Base-by-base conservation (phyloP, 2,329 filamentous ascomycete genomes). In the Xylariaceae sp. region DNA sequence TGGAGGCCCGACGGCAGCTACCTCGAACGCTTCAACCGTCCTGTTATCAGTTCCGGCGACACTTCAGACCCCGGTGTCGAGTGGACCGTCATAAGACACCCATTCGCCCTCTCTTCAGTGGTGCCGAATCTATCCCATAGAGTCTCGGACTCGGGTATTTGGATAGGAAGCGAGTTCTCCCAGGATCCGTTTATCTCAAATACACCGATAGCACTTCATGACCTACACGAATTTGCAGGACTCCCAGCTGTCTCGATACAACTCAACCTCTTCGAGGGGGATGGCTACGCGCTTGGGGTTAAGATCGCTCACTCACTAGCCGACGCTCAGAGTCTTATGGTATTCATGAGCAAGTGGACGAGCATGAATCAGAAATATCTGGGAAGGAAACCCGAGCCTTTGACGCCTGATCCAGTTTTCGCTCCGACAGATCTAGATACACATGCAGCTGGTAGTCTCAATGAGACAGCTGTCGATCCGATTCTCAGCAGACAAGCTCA, bases 301-400 rank as follows among this genome's bases (percentile, higher is more conserved):
- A 62, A 61, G 35, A 48, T 71, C 16, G 62, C 68, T 1, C 72
- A 76, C 49, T 57, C 60, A 3, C 55, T 76, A 3, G 65, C 67
- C 0, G 72, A 76, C 44, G 70, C 71, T 2, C 57, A 64, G 15
- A 52, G 65, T 1, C 50, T 76, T 40, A 55, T 67, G 40, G 50
- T 59, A 3, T 75, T 76, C 37, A 58, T 70, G 28, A 61, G 66
- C 24, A 49, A 61, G 13, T 74, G 67, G 69, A 63, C 66, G 1
- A 53, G 52, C 3, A 57, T 54, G 3, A 60, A 54, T 17, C 53
- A 59, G 9, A 24, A 19, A 9, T 13, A 9, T 13, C 17, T 36
- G 15, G 34, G 9, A 18, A 15, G 39, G 15, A 19, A 18, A 6
- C 8, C 33, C 13, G 33, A 17, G 15, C 8, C 33, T 19, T 8